phyloP scores from a whole-genome alignment of 495 filamentous ascomycete genomes.

The Aspergillus taichungensis region DNA sequence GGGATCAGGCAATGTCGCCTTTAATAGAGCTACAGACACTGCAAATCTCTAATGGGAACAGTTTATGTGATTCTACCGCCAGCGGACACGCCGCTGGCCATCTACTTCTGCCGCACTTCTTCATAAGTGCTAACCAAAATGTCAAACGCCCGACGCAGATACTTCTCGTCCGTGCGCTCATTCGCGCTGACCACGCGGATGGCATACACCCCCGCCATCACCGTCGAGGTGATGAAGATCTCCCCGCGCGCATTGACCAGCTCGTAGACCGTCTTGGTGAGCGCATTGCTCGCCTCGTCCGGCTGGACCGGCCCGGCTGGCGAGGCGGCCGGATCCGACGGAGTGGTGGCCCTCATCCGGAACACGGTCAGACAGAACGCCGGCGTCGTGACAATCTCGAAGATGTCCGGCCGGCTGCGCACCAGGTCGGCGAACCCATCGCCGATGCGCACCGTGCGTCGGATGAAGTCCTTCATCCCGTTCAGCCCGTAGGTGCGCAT shows the following conservation, averaged over 20 bases:
- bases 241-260: constrained; percentile 63
- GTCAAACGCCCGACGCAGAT: constrained; percentile 68
- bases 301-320: constrained; percentile 18
- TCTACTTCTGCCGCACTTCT: constrained; percentile 25
- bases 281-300: constrained; percentile 46
- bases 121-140: constrained; percentile 62
- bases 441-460: constrained; percentile 56
- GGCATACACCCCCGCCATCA: constrained; percentile 66
- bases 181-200: constrained; percentile 77
- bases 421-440: constrained; percentile 58
- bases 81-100: neutral
- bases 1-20: no score
- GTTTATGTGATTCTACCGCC: no score
- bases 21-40: no score
- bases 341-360: constrained; percentile 28
- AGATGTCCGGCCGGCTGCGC: constrained; percentile 56
- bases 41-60: no score
- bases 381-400: constrained; percentile 66
- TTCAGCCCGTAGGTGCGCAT: constrained; percentile 75
- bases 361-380: constrained; percentile 79
- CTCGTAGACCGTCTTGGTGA: constrained; percentile 76
- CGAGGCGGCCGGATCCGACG: constrained; percentile 13
- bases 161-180: constrained; percentile 57
- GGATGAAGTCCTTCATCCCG: constrained; percentile 67
- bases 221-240: constrained; percentile 75